phyloP scores from a whole-genome alignment of 805 yeast genomes.

The Ogataea nitratoaversa region DNA sequence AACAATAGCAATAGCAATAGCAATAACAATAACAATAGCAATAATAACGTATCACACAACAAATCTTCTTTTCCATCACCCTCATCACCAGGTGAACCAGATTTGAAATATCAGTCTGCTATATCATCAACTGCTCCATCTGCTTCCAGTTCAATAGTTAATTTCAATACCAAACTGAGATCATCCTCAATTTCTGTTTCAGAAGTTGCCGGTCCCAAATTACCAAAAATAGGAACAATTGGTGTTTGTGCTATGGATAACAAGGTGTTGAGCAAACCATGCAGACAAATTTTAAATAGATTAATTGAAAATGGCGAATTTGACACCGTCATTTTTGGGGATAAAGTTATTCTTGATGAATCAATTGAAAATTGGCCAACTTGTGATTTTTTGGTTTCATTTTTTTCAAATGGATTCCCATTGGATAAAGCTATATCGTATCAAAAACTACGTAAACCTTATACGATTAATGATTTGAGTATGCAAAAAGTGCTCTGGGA shows the following conservation, averaged over 20 bases:
- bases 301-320: constrained; percentile 91
- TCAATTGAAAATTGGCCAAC: constrained; percentile 97
- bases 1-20: neutral
- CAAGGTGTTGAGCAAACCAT: constrained; percentile 93
- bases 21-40: neutral
- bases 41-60: too few species aligned
- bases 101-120: constrained; percentile 3
- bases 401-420: constrained; percentile 96
- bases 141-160: constrained; percentile 12
- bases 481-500: constrained; percentile 98
- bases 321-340: constrained; percentile 95
- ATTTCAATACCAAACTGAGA: constrained; percentile 18
- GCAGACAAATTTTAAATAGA: constrained; percentile 83
- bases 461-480: constrained; percentile 77
- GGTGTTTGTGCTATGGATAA: constrained; percentile 99
- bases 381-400: constrained; percentile 90
- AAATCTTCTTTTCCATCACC: constrained; percentile 3
- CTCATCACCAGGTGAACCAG: constrained; percentile 2
- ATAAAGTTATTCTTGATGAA: constrained; percentile 93
- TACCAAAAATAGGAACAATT: constrained; percentile 81
- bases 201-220: constrained; percentile 42
- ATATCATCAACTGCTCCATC: constrained; percentile 9
- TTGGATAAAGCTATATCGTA: constrained; percentile 91
- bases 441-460: constrained; percentile 86
- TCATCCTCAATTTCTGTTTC: constrained; percentile 33